Evolutionary conservation across 495 filamentous ascomycete species (phyloP).

Genomic region (Penicillium coprophilum): DNA sequence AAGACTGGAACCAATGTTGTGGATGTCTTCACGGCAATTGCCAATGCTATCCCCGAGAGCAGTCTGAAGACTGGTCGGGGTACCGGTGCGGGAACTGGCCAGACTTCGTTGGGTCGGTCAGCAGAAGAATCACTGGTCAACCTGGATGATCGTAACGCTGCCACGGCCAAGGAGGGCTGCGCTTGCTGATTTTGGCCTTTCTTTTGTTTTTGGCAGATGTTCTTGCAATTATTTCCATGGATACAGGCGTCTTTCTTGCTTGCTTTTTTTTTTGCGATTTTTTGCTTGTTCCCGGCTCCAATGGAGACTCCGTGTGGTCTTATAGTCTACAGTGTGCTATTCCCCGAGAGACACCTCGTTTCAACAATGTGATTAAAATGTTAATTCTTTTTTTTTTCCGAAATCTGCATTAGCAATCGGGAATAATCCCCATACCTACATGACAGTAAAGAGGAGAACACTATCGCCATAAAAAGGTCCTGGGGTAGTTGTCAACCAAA

Average conservation of each 20-base stretch:
- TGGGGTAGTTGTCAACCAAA: slow-evolving; percentile 15
- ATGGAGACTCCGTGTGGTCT: slow-evolving; percentile 7
- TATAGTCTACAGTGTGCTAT: slow-evolving; percentile 20
- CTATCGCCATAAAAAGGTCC: neutral
- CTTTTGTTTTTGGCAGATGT: slow-evolving; percentile 13
- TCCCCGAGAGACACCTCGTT: neutral
- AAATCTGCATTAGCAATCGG: neutral
- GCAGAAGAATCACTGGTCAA: slow-evolving; percentile 48
- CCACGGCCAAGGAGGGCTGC: slow-evolving; percentile 83
- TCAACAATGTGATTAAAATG: slow-evolving; percentile 11
- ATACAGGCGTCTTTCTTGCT: slow-evolving; percentile 24
- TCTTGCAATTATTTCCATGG: slow-evolving; percentile 21
- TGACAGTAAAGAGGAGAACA: neutral
- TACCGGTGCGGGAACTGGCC: slow-evolving; percentile 57
- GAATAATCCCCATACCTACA: neutral
- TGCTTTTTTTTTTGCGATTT: slow-evolving; percentile 13
- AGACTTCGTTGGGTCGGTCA: slow-evolving; percentile 42
- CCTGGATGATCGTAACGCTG: slow-evolving; percentile 41
- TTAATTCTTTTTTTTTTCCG: slow-evolving; percentile 3
- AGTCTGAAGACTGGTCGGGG: slow-evolving; percentile 84
- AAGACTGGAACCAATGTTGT: slow-evolving; percentile 93
- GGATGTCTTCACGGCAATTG: slow-evolving; percentile 97
- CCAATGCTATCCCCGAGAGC: slow-evolving; percentile 94
- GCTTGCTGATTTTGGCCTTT: slow-evolving; percentile 64
- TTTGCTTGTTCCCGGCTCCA: slow-evolving; percentile 6